Conservation (phyloP, 139 green algal species). For the Pleodorina starrii region DNA sequence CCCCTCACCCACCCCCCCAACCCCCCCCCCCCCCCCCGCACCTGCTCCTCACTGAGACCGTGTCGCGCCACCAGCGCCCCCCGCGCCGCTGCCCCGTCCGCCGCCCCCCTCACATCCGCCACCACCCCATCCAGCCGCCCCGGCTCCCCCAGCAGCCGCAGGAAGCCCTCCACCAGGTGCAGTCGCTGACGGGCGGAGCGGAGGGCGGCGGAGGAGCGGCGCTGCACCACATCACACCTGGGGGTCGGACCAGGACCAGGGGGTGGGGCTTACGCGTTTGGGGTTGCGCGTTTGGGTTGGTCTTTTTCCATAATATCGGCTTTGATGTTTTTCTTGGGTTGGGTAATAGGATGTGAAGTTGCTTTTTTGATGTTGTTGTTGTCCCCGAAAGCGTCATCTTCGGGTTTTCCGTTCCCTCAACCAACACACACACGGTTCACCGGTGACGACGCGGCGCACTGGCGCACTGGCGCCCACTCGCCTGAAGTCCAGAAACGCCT, state of each 20-base stretch:
- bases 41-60: slow-evolving; percentile 70
- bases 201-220: slow-evolving; percentile 74
- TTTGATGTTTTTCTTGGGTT: no score
- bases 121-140: slow-evolving; percentile 79
- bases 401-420: no score
- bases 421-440: no score
- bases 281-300: no score
- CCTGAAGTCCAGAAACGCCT: slow-evolving; percentile 90
- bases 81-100: slow-evolving; percentile 73
- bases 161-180: slow-evolving; percentile 88
- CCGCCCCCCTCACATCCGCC: slow-evolving; percentile 73
- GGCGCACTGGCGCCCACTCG: no score
- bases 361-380: no score
- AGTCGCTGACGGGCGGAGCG: slow-evolving; percentile 71
- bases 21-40: not conserved
- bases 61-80: slow-evolving; percentile 69
- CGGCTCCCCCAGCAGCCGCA: slow-evolving; percentile 69
- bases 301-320: no score
- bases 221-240: slow-evolving; percentile 81
- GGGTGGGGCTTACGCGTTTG: no score
- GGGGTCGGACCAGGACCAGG: no score
- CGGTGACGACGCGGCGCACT: no score
- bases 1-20: not conserved
- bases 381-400: no score
- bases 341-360: no score